Conservation (phyloP, 176 grass and related monocot genomes). For the Oryza longistaminata region DNA sequence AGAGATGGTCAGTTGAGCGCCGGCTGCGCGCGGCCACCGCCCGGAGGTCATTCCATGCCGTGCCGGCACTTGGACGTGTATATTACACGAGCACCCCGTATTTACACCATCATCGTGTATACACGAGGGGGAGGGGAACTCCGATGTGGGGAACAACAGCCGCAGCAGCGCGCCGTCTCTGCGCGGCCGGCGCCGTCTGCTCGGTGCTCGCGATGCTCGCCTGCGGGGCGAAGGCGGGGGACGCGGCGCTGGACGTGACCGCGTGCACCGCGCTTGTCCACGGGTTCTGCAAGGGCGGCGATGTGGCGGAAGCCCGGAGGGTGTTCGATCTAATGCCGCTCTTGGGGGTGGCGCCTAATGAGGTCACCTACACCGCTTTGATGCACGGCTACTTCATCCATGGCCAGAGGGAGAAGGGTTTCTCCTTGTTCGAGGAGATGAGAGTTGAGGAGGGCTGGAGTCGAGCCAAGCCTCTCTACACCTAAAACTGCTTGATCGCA, state of each 20-base stretch:
- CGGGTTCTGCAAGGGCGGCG: conserved; percentile 48
- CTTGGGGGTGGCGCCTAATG: conserved; percentile 48
- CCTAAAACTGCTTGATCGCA: too few species aligned
- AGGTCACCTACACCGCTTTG: conserved; percentile 67
- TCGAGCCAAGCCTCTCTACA: conserved; percentile 13
- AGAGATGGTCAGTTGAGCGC: too few species aligned
- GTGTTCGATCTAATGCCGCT: conserved; percentile 61
- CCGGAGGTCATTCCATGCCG: too few species aligned
- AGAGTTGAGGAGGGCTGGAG: conserved; percentile 50
- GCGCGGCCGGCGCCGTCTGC: conserved; percentile 28
- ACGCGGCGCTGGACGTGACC: conserved; percentile 43
- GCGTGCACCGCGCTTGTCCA: conserved; percentile 62
- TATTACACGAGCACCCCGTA: too few species aligned
- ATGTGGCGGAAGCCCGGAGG: conserved; percentile 38
- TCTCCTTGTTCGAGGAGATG: conserved; percentile 61
- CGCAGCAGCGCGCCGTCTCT: conserved; percentile 39
- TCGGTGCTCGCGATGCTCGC: conserved; percentile 26
- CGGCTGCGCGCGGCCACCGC: too few species aligned
- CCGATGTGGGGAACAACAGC: conserved; percentile 18
- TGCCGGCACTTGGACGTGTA: too few species aligned
- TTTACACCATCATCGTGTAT: too few species aligned
- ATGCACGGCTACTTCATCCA: conserved; percentile 61
- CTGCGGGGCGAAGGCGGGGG: conserved; percentile 32
- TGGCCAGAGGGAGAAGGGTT: conserved; percentile 28
- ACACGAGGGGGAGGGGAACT: background rate